Evolutionary conservation across 2,329 filamentous ascomycete genomes (phyloP).

Genomic region (Fusarium chuoi): DNA sequence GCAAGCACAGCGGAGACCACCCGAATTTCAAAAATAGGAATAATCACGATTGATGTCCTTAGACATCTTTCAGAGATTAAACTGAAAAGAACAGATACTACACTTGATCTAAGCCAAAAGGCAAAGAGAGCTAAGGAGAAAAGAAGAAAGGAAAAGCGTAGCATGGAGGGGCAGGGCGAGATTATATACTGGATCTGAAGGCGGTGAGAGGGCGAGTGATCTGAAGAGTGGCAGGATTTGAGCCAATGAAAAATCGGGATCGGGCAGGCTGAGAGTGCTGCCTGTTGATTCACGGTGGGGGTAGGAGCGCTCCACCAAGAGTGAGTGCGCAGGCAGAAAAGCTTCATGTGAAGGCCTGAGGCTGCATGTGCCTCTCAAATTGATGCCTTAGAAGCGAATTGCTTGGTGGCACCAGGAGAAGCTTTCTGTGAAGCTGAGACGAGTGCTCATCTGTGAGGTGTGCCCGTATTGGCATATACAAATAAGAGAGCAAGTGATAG

Average conservation of each 20-base stretch:
- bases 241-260: background rate
- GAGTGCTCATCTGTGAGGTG: background rate
- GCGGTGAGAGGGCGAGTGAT: conserved; percentile 22
- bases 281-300: conserved; percentile 12
- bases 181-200: conserved; percentile 35
- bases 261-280: conserved; percentile 13
- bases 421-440: background rate
- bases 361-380: background rate
- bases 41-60: conserved; percentile 81
- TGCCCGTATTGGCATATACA: background rate
- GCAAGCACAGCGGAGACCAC: conserved; percentile 55
- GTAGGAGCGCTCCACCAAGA: background rate
- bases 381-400: background rate
- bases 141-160: conserved; percentile 42
- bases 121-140: conserved; percentile 58
- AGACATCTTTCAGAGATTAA: conserved; percentile 92
- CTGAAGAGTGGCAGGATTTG: conserved; percentile 12
- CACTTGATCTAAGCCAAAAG: conserved; percentile 89
- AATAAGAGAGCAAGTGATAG: background rate
- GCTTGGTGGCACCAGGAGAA: background rate
- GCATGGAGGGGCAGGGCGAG: conserved; percentile 7
- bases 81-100: conserved; percentile 98
- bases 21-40: conserved; percentile 68
- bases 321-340: background rate
- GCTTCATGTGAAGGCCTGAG: background rate